A percentile compares a stretch with the other conserved stretches of the same genome.
Evolutionary conservation across 1,284 basidiomycete species (phyloP).

Genomic region (Trametes pubescens): DNA sequence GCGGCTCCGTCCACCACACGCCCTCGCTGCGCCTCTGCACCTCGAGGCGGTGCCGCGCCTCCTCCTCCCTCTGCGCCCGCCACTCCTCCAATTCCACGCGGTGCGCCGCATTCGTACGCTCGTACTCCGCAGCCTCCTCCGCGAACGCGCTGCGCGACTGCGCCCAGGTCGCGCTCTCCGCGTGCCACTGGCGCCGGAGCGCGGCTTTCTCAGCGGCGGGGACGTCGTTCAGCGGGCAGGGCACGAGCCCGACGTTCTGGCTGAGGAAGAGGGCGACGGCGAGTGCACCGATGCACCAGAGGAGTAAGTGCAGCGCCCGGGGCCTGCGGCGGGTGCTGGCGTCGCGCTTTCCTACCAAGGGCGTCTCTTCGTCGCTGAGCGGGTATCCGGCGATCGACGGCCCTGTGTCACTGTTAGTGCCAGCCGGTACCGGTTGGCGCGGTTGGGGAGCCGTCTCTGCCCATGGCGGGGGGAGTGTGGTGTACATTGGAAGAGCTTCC

Average conservation of each 20-base stretch:
- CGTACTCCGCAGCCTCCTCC: conserved; percentile 10
- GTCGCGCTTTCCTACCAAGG: background rate
- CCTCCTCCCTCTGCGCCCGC: conserved; percentile 15
- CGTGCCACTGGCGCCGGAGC: conserved; percentile 1
- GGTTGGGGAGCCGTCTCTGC: too few relatives aligned
- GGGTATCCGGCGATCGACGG: background rate
- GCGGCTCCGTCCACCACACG: conserved; percentile 31
- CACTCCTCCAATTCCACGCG: conserved; percentile 13
- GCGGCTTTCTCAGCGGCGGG: conserved; percentile 16
- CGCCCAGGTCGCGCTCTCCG: conserved; percentile 12
- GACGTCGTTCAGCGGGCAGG: conserved; percentile 20
- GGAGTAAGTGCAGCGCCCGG: background rate
- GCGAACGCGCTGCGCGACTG: conserved; percentile 15
- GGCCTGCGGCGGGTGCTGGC: background rate
- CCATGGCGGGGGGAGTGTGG: too few relatives aligned
- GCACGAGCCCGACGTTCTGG: conserved; percentile 19
- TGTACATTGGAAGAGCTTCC: too few relatives aligned
- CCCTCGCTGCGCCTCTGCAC: conserved; percentile 28
- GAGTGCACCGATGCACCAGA: background rate
- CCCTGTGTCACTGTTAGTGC: too few relatives aligned
- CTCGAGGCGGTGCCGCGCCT: conserved; percentile 27
- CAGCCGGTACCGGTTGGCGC: too few relatives aligned
- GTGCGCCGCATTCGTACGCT: conserved; percentile 7
- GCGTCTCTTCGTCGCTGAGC: background rate
- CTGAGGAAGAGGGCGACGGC: conserved; percentile 11